These are phyloP conservation scores for Serendipita indica DNA, from an alignment of 768 basidiomycete genomes.

Conservation along the genomic window DNA sequence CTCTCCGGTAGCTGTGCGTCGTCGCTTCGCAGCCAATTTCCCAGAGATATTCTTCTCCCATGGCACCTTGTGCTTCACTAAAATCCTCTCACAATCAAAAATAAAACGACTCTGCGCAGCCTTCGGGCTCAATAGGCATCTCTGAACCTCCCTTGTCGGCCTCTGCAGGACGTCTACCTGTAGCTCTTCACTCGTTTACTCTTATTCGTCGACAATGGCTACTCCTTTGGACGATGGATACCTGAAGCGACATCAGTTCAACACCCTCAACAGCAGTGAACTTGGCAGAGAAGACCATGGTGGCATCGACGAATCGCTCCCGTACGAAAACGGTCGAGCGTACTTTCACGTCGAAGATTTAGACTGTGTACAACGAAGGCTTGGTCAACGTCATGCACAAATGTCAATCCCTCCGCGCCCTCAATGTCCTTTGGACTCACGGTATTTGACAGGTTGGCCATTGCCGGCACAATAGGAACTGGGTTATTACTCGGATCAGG, in stretches of 20 bases:
- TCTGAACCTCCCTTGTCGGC: too few species aligned
- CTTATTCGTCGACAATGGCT: too few species aligned
- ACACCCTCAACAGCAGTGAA: constrained; percentile 37
- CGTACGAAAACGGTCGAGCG: neutral
- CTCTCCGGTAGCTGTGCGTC: too few species aligned
- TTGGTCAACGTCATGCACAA: constrained; percentile 67
- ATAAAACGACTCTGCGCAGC: too few species aligned
- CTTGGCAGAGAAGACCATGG: constrained; percentile 28
- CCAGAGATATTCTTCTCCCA: too few species aligned
- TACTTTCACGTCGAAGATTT: constrained; percentile 25
- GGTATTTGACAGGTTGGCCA: too few species aligned
- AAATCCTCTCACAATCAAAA: too few species aligned
- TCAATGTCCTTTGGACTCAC: neutral
- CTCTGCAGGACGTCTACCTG: too few species aligned
- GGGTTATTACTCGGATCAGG: constrained; percentile 64
- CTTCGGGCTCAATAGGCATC: too few species aligned
- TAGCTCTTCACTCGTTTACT: too few species aligned
- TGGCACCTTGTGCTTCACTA: too few species aligned
- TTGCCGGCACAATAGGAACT: constrained; percentile 62
- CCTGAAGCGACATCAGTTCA: constrained; percentile 46
- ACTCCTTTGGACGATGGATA: constrained; percentile 10
- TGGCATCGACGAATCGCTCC: constrained; percentile 16
- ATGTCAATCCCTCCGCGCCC: constrained; percentile 37
- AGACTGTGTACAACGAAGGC: constrained; percentile 54
- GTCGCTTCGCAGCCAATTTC: too few species aligned